Percentiles rank a stretch among this genome's conserved stretches.
These are phyloP conservation scores for Castanea mollissima DNA, from an alignment of 306 rosid species.

Conservation along the genomic window DNA sequence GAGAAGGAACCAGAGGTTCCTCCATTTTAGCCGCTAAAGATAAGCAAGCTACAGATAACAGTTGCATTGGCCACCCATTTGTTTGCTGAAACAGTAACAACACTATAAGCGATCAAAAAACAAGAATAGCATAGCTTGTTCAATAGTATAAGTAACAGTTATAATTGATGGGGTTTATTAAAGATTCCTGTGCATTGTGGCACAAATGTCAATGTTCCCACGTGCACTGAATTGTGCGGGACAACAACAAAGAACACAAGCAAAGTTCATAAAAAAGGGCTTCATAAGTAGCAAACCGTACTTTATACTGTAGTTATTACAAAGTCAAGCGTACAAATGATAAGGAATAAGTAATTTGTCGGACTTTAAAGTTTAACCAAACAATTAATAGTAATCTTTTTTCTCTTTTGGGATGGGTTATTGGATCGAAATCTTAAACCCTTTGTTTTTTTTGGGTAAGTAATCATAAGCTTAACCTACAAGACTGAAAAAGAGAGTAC, in stretches of 20 bases:
- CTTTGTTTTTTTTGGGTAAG: too few species aligned
- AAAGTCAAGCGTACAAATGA: constrained; percentile 17
- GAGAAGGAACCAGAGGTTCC: constrained; percentile 88
- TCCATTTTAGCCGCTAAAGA: constrained; percentile 99
- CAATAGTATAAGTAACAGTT: too few species aligned
- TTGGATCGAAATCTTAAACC: too few species aligned
- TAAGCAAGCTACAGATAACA: constrained; percentile 85
- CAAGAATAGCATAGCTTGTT: not conserved
- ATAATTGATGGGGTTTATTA: not conserved
- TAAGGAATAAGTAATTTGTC: not conserved
- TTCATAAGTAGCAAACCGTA: constrained; percentile 6
- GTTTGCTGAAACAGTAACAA: constrained; percentile 53
- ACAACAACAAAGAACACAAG: not conserved
- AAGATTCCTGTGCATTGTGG: constrained; percentile 18
- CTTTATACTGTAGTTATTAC: constrained; percentile 21
- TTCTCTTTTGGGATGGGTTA: too few species aligned
- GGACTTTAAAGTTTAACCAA: not conserved
- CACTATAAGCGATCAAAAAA: not conserved
- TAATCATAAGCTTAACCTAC: not conserved
- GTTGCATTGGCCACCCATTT: constrained; percentile 93
- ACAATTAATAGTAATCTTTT: not conserved
- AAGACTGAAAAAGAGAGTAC: not conserved
- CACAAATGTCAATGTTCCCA: constrained; percentile 22
- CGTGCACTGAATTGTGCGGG: constrained; percentile 37
- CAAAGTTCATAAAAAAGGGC: constrained; percentile 2